Evolutionary conservation across 2,329 filamentous ascomycete species (phyloP), one percentile per base, ranked within the genome.

Genomic region (Neoscytalidium dimidiatum): DNA sequence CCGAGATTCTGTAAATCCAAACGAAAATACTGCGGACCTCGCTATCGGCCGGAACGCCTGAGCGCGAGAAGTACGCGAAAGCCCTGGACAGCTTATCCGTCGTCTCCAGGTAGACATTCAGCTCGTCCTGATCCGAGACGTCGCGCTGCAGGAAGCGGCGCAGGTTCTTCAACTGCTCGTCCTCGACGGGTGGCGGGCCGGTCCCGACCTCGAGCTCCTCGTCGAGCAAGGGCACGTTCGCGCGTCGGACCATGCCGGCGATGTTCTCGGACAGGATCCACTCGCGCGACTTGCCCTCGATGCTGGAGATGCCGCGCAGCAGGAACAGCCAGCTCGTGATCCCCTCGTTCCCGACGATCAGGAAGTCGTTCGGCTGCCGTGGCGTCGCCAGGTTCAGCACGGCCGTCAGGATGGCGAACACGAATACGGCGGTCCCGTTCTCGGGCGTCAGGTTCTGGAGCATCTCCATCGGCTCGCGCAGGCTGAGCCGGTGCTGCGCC

Each of bases 141-240:
- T 60, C 56, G 41, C 56, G 41, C 56, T 60, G 56, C 56, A 60
- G n/a, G 31, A 52, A 62, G 21, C 48, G 44, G 2, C 48, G 31
- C 60, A 62, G n/a, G 19, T 17, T 69, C 2, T 70, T 68, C 5
- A 79, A 66, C n/a, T 73, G 70, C 26, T 75, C 73, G 38, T 74
- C 72, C 29, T 77, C 71, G 1, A 73, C 41, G 13, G 38, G 28
- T 9, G 56, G 35, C 9, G 38, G 56, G 4, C 56, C 73, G 8
- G 73, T 69, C 28, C 14, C 9, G 19, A 6, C 7, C 17, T 19
- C 31, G 29, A 52, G 3, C 13, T 62, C 60, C 4, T 26, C 19
- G 46, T 62, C 48, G 2, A 60, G 56, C 14, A 23, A n/a, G 8
- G 56, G 56, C 33, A 60, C 56, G 28, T 60, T 46, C 7, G 26